These are phyloP conservation scores for Neoascochyta sp. DNA, from an alignment of 2,329 filamentous ascomycete species.

Conservation along the genomic window DNA sequence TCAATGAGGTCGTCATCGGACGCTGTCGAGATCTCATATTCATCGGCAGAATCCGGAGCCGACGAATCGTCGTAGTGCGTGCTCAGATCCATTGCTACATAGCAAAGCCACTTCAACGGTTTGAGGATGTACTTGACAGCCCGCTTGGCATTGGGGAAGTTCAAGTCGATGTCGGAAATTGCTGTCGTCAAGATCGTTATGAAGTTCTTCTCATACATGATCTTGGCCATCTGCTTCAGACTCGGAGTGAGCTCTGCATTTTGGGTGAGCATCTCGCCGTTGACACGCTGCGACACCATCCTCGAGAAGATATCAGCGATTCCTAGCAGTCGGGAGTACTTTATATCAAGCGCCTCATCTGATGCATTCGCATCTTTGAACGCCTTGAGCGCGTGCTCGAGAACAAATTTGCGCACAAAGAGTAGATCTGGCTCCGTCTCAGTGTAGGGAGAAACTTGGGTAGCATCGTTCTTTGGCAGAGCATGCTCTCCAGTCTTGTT, in stretches of 20 bases:
- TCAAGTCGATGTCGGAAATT: slow-evolving; percentile 92
- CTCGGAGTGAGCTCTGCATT: slow-evolving; percentile 48
- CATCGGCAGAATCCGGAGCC: slow-evolving; percentile 62
- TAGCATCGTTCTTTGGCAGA: slow-evolving; percentile 46
- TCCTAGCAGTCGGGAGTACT: slow-evolving; percentile 82
- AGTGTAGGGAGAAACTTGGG: slow-evolving; percentile 41
- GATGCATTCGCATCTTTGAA: slow-evolving; percentile 84
- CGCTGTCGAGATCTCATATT: slow-evolving; percentile 88
- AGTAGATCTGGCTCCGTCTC: slow-evolving; percentile 80
- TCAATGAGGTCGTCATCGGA: slow-evolving; percentile 83
- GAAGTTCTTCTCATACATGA: slow-evolving; percentile 99
- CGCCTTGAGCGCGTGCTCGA: slow-evolving; percentile 87
- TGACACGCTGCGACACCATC: slow-evolving; percentile 66
- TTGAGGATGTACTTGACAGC: slow-evolving; percentile 95
- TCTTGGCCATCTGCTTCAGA: slow-evolving; percentile 78
- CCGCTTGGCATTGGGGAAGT: slow-evolving; percentile 87
- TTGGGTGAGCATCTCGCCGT: slow-evolving; percentile 37
- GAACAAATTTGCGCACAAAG: slow-evolving; percentile 90
- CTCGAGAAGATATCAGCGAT: slow-evolving; percentile 89
- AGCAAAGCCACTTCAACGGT: slow-evolving; percentile 81
- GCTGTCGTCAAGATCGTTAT: slow-evolving; percentile 83
- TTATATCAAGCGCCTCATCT: slow-evolving; percentile 73
- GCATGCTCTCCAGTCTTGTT: slow-evolving; percentile 79
- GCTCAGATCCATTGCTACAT: slow-evolving; percentile 81
- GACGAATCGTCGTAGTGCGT: slow-evolving; percentile 71